These are phyloP conservation scores for Arxiozyma bovina DNA, from an alignment of 1,139 yeast species.

Conservation along the genomic window DNA sequence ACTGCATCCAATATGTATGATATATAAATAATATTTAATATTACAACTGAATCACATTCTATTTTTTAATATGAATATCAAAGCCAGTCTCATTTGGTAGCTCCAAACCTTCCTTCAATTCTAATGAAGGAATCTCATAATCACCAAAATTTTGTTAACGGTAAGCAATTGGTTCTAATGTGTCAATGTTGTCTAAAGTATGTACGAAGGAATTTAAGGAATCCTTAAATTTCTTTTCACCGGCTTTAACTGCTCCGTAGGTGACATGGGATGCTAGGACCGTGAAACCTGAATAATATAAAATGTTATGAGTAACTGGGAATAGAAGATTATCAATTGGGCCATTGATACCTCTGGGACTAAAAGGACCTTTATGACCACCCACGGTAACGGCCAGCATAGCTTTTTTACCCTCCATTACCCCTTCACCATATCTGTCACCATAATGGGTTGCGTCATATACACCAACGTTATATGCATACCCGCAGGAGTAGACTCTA, in stretches of 20 bases:
- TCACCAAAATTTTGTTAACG: slow-evolving; percentile 22
- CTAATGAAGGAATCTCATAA: slow-evolving; percentile 12
- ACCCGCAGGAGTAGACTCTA: slow-evolving; percentile 18
- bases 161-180: slow-evolving; percentile 13
- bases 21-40: not conserved
- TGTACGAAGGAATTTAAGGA: slow-evolving; percentile 6
- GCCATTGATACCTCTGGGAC: slow-evolving; percentile 20
- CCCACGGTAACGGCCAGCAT: slow-evolving; percentile 18
- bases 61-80: slow-evolving; percentile 7
- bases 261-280: slow-evolving; percentile 19
- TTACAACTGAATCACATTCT: too few species aligned
- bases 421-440: slow-evolving; percentile 20
- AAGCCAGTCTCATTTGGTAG: slow-evolving; percentile 11
- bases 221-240: slow-evolving; percentile 7
- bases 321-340: slow-evolving; percentile 19
- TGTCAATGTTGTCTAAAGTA: slow-evolving; percentile 10
- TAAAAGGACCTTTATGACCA: slow-evolving; percentile 13
- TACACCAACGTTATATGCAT: slow-evolving; percentile 17
- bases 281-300: slow-evolving; percentile 18
- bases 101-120: slow-evolving; percentile 14
- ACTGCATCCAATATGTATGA: too few species aligned
- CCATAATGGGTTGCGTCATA: slow-evolving; percentile 10
- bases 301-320: slow-evolving; percentile 21
- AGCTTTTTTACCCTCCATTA: slow-evolving; percentile 18
- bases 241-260: slow-evolving; percentile 10